phyloP scores from a whole-genome alignment of 2,329 filamentous ascomycete species.

The Aureobasidium sp. region DNA sequence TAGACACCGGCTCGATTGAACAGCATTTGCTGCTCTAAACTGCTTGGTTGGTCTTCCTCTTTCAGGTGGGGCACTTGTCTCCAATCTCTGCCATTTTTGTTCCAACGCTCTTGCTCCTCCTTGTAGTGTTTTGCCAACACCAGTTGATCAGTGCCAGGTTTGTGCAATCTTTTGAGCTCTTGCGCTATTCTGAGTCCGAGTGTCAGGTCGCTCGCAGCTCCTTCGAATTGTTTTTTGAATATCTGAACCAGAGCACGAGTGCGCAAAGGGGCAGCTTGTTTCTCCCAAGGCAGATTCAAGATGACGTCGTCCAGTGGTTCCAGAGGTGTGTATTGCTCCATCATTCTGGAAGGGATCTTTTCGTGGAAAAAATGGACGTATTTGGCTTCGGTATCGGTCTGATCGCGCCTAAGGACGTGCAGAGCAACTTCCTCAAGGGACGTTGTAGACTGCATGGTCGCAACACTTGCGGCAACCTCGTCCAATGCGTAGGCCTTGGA shows the following conservation, averaged over 20 bases:
- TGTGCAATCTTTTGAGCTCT: constrained; percentile 36
- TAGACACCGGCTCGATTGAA: constrained; percentile 72
- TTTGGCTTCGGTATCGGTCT: constrained; percentile 63
- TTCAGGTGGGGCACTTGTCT: constrained; percentile 46
- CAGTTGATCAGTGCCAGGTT: constrained; percentile 43
- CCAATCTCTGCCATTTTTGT: constrained; percentile 38
- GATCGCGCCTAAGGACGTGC: constrained; percentile 63
- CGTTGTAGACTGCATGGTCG: constrained; percentile 74
- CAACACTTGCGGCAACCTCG: constrained; percentile 76
- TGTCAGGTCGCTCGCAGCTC: constrained; percentile 64
- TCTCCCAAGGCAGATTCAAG: constrained; percentile 54
- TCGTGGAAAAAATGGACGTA: constrained; percentile 93
- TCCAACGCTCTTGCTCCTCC: constrained; percentile 31
- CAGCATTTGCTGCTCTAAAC: constrained; percentile 65
- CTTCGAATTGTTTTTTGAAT: constrained; percentile 67
- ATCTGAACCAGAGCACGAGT: constrained; percentile 68
- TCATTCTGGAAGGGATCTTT: constrained; percentile 70
- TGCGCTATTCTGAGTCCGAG: constrained; percentile 54
- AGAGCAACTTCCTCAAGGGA: constrained; percentile 69
- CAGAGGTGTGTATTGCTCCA: constrained; percentile 66
- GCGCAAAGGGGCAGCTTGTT: constrained; percentile 59
- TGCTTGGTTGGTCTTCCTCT: constrained; percentile 64
- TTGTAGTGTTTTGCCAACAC: constrained; percentile 44
- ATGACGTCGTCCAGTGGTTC: constrained; percentile 63
- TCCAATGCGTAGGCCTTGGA: constrained; percentile 71